Percentiles rank a stretch among this genome's conserved stretches.
Evolutionary conservation across 179 eudicot species (phyloP).

Genomic region (Drosera spatulata): DNA sequence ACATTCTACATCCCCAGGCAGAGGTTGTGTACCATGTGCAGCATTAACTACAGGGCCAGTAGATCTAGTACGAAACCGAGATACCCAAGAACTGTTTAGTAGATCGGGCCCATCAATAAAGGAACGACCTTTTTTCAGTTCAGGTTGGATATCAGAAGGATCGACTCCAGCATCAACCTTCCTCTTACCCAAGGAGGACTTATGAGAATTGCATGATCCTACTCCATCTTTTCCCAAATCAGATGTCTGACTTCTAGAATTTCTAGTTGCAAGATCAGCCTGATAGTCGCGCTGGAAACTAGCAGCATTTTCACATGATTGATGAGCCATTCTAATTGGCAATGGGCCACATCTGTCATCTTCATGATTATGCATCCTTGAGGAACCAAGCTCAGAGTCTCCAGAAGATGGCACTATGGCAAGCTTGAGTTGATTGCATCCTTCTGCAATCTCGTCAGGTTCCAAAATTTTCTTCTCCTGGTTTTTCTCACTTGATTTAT

Average conservation of each 20-base stretch:
- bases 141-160: constrained; percentile 4
- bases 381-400: constrained; percentile 8
- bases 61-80: constrained; percentile 28
- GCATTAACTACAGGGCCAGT: constrained; percentile 4
- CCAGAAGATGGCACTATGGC: constrained; percentile 4
- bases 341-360: constrained; percentile 2
- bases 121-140: constrained; percentile 2
- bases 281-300: constrained; percentile 1
- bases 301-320: constrained; percentile 2
- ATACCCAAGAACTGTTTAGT: constrained; percentile 34
- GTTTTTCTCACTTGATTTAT: constrained; percentile 16
- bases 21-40: too few species aligned
- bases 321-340: constrained; percentile 2
- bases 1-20: too few species aligned
- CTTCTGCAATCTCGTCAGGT: constrained; percentile 2
- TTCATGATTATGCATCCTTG: constrained; percentile 3
- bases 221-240: constrained; percentile 3
- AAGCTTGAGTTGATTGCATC: constrained; percentile 12
- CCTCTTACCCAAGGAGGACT: constrained; percentile 10
- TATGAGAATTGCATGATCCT: constrained; percentile 12
- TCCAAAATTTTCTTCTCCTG: constrained; percentile 4
- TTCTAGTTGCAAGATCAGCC: constrained; percentile 4
- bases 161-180: constrained; percentile 5
- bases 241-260: not conserved
- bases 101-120: constrained; percentile 7